phyloP scores from a whole-genome alignment of 495 filamentous ascomycete genomes.

The Penicillium daleae region DNA sequence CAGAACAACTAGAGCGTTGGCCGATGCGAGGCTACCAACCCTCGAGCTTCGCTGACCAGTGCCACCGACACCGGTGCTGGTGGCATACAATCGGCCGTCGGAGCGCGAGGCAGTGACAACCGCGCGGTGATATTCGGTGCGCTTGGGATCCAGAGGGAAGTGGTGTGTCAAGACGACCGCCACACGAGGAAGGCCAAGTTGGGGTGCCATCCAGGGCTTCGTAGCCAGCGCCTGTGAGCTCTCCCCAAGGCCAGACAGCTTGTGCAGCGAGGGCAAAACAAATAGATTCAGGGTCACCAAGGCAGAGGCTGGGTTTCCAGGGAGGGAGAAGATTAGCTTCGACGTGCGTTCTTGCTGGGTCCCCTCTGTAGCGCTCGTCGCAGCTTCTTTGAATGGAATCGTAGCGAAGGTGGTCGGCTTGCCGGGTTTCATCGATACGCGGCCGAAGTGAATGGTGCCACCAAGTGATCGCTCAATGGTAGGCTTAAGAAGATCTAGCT shows the following conservation, averaged over 20 bases:
- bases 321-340: constrained; percentile 86
- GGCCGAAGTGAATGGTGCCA: constrained; percentile 95
- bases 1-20: constrained; percentile 84
- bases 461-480: constrained; percentile 90
- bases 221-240: constrained; percentile 30
- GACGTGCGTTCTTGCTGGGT: constrained; percentile 57
- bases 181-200: constrained; percentile 70
- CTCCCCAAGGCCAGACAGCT: constrained; percentile 53
- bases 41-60: constrained; percentile 78
- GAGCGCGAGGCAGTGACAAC: constrained; percentile 58
- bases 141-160: constrained; percentile 68
- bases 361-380: constrained; percentile 11
- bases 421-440: constrained; percentile 96
- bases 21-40: constrained; percentile 83
- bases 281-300: constrained; percentile 94
- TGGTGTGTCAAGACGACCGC: constrained; percentile 73
- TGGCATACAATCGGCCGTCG: constrained; percentile 74
- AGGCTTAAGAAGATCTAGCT: constrained; percentile 95
- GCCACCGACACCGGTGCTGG: constrained; percentile 73
- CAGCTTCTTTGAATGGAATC: constrained; percentile 60
- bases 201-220: constrained; percentile 29
- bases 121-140: constrained; percentile 88
- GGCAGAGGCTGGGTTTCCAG: constrained; percentile 92
- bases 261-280: constrained; percentile 84
- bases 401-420: constrained; percentile 98